phyloP scores from a whole-genome alignment of 2,329 filamentous ascomycete species.

The Camillea tinctor region DNA sequence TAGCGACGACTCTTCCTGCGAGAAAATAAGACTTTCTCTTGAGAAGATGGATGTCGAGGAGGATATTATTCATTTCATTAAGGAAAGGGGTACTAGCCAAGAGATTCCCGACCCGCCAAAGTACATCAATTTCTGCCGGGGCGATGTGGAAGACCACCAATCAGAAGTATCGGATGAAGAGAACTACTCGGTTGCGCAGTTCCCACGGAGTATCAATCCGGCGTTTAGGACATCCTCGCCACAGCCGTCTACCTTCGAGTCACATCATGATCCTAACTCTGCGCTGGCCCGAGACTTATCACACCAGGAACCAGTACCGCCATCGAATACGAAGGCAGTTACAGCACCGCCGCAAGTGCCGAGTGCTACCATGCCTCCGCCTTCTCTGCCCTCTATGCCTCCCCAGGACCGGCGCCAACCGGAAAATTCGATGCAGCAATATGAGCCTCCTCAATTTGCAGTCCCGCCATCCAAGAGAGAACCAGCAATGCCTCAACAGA shows the following conservation, averaged over 20 bases:
- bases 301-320: conserved; percentile 49
- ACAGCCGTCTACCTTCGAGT: conserved; percentile 88
- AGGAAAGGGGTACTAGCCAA: conserved; percentile 84
- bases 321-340: conserved; percentile 49
- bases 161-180: conserved; percentile 80
- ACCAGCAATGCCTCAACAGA: not conserved
- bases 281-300: conserved; percentile 68
- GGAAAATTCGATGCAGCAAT: not conserved
- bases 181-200: conserved; percentile 91
- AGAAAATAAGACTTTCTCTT: conserved; percentile 89
- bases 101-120: conserved; percentile 96
- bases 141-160: conserved; percentile 75
- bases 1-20: conserved; percentile 93
- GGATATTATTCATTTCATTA: conserved; percentile 88
- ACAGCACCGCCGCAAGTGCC: conserved; percentile 50
- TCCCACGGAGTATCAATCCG: conserved; percentile 91
- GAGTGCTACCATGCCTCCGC: conserved; percentile 21
- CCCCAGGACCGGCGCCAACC: not conserved
- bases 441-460: not conserved
- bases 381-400: conserved; percentile 5
- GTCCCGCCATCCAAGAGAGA: not conserved
- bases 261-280: conserved; percentile 83
- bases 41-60: conserved; percentile 97
- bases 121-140: conserved; percentile 98
- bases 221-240: conserved; percentile 95